A percentile compares a stretch with the other conserved stretches of the same genome.
These are phyloP conservation scores for Penicillium ucsense DNA, from an alignment of 495 filamentous ascomycete genomes.

Conservation along the genomic window DNA sequence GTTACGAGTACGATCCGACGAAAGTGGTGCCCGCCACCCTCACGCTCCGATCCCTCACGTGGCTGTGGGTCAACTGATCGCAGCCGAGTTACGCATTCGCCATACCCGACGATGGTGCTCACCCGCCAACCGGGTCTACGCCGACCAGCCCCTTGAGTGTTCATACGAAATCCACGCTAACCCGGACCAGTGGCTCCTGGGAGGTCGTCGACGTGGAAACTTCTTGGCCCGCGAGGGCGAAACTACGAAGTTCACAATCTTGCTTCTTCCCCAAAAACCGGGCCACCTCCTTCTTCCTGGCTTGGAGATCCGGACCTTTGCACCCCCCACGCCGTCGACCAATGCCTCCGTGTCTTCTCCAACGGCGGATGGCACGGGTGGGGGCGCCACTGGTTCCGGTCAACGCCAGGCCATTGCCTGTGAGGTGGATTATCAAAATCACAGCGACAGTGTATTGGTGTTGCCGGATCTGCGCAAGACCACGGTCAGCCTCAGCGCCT, in stretches of 20 bases:
- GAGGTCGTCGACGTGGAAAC: slow-evolving; percentile 67
- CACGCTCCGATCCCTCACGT: slow-evolving; percentile 24
- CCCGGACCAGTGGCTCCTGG: slow-evolving; percentile 72
- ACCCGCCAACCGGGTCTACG: slow-evolving; percentile 23
- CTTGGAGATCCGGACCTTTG: slow-evolving; percentile 60
- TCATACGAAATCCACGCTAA: slow-evolving; percentile 73
- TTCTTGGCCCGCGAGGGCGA: slow-evolving; percentile 54
- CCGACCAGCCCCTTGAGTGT: slow-evolving; percentile 57
- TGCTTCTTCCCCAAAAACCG: slow-evolving; percentile 68
- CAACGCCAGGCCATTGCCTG: slow-evolving; percentile 42
- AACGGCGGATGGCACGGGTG: slow-evolving; percentile 7
- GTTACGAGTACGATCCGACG: slow-evolving; percentile 43
- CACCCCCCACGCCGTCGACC: slow-evolving; percentile 16
- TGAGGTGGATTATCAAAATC: slow-evolving; percentile 71
- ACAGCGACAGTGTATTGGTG: slow-evolving; percentile 68
- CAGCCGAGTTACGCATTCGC: slow-evolving; percentile 59
- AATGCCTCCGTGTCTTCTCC: slow-evolving; percentile 10
- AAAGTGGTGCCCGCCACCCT: slow-evolving; percentile 11
- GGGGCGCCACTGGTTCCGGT: slow-evolving; percentile 8
- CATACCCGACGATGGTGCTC: slow-evolving; percentile 75
- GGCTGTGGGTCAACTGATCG: slow-evolving; percentile 57
- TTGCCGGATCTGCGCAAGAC: slow-evolving; percentile 64
- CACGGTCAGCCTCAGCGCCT: slow-evolving; percentile 62
- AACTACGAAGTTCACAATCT: slow-evolving; percentile 43
- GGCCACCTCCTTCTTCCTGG: slow-evolving; percentile 68